Conservation (phyloP, 2,329 filamentous ascomycete species). For the Trichoderma harzianum region DNA sequence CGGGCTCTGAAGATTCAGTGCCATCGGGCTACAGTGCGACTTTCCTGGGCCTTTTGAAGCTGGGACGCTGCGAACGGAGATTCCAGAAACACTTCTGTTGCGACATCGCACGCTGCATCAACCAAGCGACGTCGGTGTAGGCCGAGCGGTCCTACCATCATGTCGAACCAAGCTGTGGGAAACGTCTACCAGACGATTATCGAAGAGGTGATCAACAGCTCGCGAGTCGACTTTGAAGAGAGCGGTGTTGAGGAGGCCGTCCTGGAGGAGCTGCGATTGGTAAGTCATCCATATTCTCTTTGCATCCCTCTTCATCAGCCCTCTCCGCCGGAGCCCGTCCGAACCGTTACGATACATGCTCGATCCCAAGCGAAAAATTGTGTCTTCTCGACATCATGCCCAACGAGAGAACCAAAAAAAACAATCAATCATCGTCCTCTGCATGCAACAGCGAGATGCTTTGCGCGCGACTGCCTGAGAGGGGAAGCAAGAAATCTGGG, state of each 20-base stretch:
- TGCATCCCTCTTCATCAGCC: not conserved
- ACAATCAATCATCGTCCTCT: not conserved
- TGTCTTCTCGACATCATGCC: not conserved
- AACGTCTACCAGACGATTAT: slow-evolving; percentile 76
- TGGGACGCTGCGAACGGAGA: not conserved
- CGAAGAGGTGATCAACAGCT: slow-evolving; percentile 85
- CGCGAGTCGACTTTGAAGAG: slow-evolving; percentile 94
- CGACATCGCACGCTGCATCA: not conserved
- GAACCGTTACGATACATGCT: not conserved
- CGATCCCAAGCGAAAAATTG: not conserved
- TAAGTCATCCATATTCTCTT: slow-evolving; percentile 46
- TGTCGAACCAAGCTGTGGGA: slow-evolving; percentile 64
- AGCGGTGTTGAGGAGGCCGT: slow-evolving; percentile 86
- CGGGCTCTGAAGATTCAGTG: not conserved
- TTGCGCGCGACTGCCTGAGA: slow-evolving; percentile 29
- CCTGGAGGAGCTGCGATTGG: slow-evolving; percentile 81
- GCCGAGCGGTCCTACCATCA: slow-evolving; percentile 32
- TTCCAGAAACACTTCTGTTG: not conserved
- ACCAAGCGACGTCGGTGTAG: slow-evolving; percentile 12
- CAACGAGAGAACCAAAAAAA: not conserved
- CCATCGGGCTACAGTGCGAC: not conserved
- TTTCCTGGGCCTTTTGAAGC: not conserved
- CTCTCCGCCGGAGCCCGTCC: not conserved
- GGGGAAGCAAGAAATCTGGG: slow-evolving; percentile 29
- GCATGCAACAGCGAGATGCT: slow-evolving; percentile 6